Evolutionary conservation across 805 yeast genomes (phyloP).

Genomic region (Candida jianshihensis): DNA sequence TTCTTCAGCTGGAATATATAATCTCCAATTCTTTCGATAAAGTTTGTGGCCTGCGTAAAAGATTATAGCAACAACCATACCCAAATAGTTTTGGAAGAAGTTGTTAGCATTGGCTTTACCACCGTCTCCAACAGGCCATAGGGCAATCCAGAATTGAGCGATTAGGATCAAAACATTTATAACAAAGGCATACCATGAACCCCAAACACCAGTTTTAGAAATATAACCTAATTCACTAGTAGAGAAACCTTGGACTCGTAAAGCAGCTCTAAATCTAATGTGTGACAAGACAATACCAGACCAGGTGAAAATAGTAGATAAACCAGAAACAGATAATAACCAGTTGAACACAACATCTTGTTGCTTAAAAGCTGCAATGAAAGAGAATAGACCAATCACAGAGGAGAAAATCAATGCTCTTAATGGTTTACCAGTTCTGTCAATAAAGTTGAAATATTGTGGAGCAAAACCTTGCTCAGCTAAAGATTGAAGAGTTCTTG

Average conservation of each 20-base stretch:
- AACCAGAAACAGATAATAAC: constrained; percentile 56
- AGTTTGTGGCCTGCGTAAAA: constrained; percentile 48
- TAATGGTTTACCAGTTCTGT: constrained; percentile 53
- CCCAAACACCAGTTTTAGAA: constrained; percentile 45
- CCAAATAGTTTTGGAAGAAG: constrained; percentile 51
- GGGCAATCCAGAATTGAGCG: constrained; percentile 62
- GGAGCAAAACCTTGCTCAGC: constrained; percentile 72
- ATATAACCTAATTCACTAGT: constrained; percentile 44
- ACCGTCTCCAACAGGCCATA: constrained; percentile 47
- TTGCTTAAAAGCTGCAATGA: constrained; percentile 57
- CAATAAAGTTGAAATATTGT: constrained; percentile 41
- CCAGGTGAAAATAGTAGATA: constrained; percentile 61
- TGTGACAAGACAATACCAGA: constrained; percentile 48
- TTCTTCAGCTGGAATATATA: constrained; percentile 30
- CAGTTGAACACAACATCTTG: constrained; percentile 55
- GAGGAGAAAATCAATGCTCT: constrained; percentile 46
- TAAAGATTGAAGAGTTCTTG: constrained; percentile 61
- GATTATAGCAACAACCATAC: constrained; percentile 34
- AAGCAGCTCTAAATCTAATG: constrained; percentile 52
- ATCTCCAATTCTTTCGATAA: constrained; percentile 30
- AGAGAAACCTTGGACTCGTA: constrained; percentile 46
- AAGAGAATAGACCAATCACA: constrained; percentile 53
- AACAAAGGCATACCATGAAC: constrained; percentile 44
- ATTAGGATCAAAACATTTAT: constrained; percentile 44
- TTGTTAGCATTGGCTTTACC: constrained; percentile 29